Evolutionary conservation across 2,329 filamentous ascomycete genomes (phyloP).

Genomic region (Scortechinia acanthostroma): DNA sequence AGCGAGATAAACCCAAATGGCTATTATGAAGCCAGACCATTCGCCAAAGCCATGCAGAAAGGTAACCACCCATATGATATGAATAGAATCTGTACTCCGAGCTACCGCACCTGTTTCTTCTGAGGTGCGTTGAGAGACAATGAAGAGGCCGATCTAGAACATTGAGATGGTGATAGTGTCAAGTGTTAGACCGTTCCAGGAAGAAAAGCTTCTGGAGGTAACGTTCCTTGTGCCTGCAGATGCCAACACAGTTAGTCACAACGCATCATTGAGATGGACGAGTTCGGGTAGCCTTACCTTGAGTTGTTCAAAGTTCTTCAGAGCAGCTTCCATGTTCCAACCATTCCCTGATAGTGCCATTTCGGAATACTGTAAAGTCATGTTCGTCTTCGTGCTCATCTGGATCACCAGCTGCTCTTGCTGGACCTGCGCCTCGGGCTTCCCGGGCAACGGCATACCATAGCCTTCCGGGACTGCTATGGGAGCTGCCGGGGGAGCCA

Average conservation of each 20-base stretch:
- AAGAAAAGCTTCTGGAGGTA: conserved; percentile 22
- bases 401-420: conserved; percentile 43
- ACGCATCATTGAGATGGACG: not conserved
- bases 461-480: conserved; percentile 19
- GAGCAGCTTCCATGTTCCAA: conserved; percentile 46
- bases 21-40: too few relatives aligned
- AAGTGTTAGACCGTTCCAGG: not conserved
- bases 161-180: not conserved
- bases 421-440: conserved; percentile 30
- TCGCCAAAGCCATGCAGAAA: conserved; percentile 2
- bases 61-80: not conserved
- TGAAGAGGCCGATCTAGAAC: not conserved
- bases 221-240: conserved; percentile 16
- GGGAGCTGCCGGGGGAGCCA: conserved; percentile 3
- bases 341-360: conserved; percentile 46
- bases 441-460: conserved; percentile 26
- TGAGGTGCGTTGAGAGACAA: not conserved
- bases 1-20: too few relatives aligned
- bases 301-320: conserved; percentile 41
- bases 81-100: not conserved
- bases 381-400: conserved; percentile 44
- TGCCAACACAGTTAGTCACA: too few relatives aligned
- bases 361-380: conserved; percentile 46
- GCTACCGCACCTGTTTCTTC: not conserved
- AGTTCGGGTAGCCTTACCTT: conserved; percentile 27